Conservation (phyloP, 306 rosid species). For the Vigna radiata region DNA sequence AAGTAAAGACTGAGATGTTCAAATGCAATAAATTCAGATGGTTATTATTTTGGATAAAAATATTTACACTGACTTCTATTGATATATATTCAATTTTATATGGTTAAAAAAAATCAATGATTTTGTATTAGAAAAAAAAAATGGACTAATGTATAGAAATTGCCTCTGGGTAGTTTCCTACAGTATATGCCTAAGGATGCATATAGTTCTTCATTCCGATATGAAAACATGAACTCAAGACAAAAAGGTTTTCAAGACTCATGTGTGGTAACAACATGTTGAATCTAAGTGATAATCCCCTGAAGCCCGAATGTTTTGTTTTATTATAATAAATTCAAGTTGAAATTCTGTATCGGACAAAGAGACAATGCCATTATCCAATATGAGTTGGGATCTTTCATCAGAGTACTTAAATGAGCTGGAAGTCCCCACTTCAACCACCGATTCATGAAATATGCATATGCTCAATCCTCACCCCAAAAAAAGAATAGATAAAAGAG, state of each 20-base stretch:
- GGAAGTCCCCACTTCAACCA: conserved; percentile 45
- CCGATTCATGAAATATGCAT: conserved; percentile 6
- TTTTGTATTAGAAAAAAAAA: too few species aligned
- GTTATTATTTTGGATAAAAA: too few species aligned
- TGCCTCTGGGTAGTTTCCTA: too few species aligned
- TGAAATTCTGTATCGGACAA: conserved; percentile 11
- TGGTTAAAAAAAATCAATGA: too few species aligned
- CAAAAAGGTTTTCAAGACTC: background rate
- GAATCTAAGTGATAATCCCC: background rate
- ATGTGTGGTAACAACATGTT: background rate
- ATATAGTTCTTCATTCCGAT: too few species aligned
- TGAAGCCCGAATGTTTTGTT: background rate
- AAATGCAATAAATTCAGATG: too few species aligned
- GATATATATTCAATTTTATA: too few species aligned
- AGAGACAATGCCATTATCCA: background rate
- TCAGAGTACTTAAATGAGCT: conserved; percentile 24
- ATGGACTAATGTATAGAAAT: too few species aligned
- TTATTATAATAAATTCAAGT: background rate
- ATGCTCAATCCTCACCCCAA: background rate
- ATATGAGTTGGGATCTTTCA: conserved; percentile 3
- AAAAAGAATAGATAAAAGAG: background rate
- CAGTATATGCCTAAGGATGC: too few species aligned
- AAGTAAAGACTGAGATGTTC: too few species aligned
- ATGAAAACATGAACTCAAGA: too few species aligned
- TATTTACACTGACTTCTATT: too few species aligned